Conservation (phyloP, 2,329 filamentous ascomycete genomes). For the Aspergillus brunneoviolaceus region DNA sequence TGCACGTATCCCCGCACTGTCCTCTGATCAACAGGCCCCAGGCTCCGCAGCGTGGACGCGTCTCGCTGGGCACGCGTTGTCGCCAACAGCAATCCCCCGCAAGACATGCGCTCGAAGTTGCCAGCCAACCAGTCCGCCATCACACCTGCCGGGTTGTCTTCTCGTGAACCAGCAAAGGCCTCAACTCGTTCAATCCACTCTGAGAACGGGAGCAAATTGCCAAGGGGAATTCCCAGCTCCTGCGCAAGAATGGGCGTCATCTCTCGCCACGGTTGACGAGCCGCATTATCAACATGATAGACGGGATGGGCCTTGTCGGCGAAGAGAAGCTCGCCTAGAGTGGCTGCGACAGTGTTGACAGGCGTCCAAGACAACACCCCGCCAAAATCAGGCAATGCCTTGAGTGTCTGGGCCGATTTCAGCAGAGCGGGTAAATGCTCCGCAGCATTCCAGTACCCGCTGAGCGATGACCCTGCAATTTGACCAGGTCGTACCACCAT, state of each 20-base stretch:
- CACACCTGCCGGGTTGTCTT: constrained; percentile 31
- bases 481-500: constrained; percentile 52
- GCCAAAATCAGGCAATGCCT: constrained; percentile 42
- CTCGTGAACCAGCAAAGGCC: constrained; percentile 15
- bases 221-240: constrained; percentile 32
- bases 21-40: constrained; percentile 9
- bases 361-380: constrained; percentile 49
- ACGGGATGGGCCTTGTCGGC: constrained; percentile 29
- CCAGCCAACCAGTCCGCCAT: constrained; percentile 34
- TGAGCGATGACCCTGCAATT: constrained; percentile 52
- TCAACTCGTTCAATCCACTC: constrained; percentile 45
- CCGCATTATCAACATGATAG: constrained; percentile 50
- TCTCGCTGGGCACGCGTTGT: constrained; percentile 36
- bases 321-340: constrained; percentile 36
- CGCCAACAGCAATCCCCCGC: constrained; percentile 46
- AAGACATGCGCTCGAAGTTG: constrained; percentile 47
- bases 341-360: constrained; percentile 44
- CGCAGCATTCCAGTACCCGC: constrained; percentile 56
- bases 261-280: constrained; percentile 42
- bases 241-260: constrained; percentile 37
- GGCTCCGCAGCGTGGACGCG: constrained; percentile 25
- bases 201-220: constrained; percentile 38
- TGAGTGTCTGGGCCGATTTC: constrained; percentile 51
- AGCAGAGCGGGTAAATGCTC: constrained; percentile 54
- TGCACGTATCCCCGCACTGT: constrained; percentile 14